Base-by-base conservation (phyloP, 345 rosid species). In the Camelina hispida region DNA sequence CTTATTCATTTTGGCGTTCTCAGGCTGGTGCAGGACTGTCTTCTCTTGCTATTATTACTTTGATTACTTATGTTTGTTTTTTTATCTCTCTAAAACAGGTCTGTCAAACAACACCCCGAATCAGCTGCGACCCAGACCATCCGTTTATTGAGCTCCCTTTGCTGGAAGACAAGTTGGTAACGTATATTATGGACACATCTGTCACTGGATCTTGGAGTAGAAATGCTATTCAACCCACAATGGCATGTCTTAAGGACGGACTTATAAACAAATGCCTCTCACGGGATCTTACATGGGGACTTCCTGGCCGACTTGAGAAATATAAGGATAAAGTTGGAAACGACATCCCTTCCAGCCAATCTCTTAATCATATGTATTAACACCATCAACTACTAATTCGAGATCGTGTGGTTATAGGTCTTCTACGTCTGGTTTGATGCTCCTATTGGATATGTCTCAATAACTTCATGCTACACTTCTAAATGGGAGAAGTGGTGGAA, bases 401-500 rank as follows among this genome's bases (percentile, higher is more conserved):
- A 10, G 38, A 58, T 69, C 61, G 30, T 74, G 77, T 25, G 28
- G 70, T 82, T 67, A 63, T 51, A 94, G 97, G 99, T 95, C 69
- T 95, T 93, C 85, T 95, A 95, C 48, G 98, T 95, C 17, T 95
- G 99, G 98, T 95, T 92, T 81, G 99, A 95, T 83, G 99, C 99
- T 15, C 98, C 99, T 55, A 90, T 95, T 80, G 98, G 98, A 46
- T 93, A 95, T 69, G 87, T 89, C 67, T 95, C 99, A 25, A 90
- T 95, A 82, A 90, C 99, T 17, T 44, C 89, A 48, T 89, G 94
- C 86, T 93, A 92, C 80, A 89, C 97, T 14, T 73, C 87, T 53
- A 90, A 95, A 38, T 95, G 99, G 99, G 98, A 95, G 83, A 83
- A 88, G 79, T 95, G 99, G 99, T 95, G 99, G 99, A 95, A 95